These are phyloP conservation scores for Anisodus acutangulus DNA, from an alignment of 257 asterid genomes.

Conservation along the genomic window DNA sequence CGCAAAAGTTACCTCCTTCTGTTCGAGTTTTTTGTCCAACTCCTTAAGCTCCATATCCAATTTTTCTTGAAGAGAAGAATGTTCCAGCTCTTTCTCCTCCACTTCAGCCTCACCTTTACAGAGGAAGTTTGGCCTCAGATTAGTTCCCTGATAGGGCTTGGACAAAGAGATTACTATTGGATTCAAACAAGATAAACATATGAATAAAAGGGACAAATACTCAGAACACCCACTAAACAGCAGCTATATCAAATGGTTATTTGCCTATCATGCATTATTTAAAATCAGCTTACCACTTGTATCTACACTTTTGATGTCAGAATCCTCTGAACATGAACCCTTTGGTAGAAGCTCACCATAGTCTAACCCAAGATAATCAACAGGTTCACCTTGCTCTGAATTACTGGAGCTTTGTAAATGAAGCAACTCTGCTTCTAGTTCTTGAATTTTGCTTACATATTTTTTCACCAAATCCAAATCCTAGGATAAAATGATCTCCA, in stretches of 20 bases:
- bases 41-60: slow-evolving; percentile 88
- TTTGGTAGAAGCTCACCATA: slow-evolving; percentile 54
- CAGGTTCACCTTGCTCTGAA: slow-evolving; percentile 48
- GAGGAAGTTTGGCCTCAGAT: slow-evolving; percentile 1
- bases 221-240: slow-evolving; percentile 3
- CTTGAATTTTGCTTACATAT: slow-evolving; percentile 75
- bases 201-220: not conserved
- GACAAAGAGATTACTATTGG: slow-evolving; percentile 17
- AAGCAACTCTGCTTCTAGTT: slow-evolving; percentile 71
- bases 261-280: not conserved
- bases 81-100: slow-evolving; percentile 83
- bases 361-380: slow-evolving; percentile 53
- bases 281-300: slow-evolving; percentile 56
- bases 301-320: slow-evolving; percentile 56
- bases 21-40: slow-evolving; percentile 82
- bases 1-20: slow-evolving; percentile 71
- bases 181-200: not conserved
- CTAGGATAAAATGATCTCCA: slow-evolving; percentile 42
- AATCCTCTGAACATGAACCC: slow-evolving; percentile 48
- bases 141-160: slow-evolving; percentile 1
- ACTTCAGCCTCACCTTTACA: slow-evolving; percentile 70
- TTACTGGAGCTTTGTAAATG: slow-evolving; percentile 48
- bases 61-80: slow-evolving; percentile 88
- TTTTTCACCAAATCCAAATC: slow-evolving; percentile 68
- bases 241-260: slow-evolving; percentile 23